phyloP scores from a whole-genome alignment of 768 basidiomycete species.

The Gyrodon lividus region DNA sequence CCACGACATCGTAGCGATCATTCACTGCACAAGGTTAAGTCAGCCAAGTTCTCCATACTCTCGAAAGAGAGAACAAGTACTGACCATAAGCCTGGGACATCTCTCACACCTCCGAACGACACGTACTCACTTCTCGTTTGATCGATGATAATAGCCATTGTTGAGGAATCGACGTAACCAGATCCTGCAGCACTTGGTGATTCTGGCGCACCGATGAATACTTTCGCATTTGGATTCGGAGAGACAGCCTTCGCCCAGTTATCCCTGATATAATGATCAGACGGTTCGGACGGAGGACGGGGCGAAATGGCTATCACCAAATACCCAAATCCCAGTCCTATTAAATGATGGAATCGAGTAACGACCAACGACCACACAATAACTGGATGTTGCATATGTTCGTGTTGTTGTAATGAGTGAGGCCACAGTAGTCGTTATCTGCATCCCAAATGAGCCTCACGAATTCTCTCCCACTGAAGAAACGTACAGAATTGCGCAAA shows the following conservation, averaged over 20 bases:
- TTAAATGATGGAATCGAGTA: background rate
- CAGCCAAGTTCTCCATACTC: background rate
- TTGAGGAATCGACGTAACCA: slow-evolving; percentile 40
- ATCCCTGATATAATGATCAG: slow-evolving; percentile 35
- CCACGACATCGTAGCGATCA: slow-evolving; percentile 54
- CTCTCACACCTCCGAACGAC: slow-evolving; percentile 49
- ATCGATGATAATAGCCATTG: slow-evolving; percentile 35
- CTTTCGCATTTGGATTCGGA: slow-evolving; percentile 45
- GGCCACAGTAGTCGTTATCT: slow-evolving; percentile 51
- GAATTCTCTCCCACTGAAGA: background rate
- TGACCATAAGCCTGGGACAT: slow-evolving; percentile 46
- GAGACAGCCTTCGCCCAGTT: slow-evolving; percentile 47
- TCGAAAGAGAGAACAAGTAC: background rate
- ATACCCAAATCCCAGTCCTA: slow-evolving; percentile 50
- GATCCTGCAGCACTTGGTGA: slow-evolving; percentile 42
- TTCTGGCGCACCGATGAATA: slow-evolving; percentile 50
- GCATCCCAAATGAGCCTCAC: background rate
- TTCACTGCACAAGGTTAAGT: slow-evolving; percentile 40
- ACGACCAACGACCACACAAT: background rate
- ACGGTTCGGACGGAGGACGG: background rate
- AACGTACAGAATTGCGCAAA: slow-evolving; percentile 49
- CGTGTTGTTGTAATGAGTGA: slow-evolving; percentile 44
- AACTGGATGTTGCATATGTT: slow-evolving; percentile 25
- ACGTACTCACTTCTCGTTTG: slow-evolving; percentile 37
- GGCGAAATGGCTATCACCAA: slow-evolving; percentile 32